Percentiles rank a stretch among this genome's conserved stretches.
Conservation (phyloP, 768 basidiomycete species). For the Albatrellus ellisii region DNA sequence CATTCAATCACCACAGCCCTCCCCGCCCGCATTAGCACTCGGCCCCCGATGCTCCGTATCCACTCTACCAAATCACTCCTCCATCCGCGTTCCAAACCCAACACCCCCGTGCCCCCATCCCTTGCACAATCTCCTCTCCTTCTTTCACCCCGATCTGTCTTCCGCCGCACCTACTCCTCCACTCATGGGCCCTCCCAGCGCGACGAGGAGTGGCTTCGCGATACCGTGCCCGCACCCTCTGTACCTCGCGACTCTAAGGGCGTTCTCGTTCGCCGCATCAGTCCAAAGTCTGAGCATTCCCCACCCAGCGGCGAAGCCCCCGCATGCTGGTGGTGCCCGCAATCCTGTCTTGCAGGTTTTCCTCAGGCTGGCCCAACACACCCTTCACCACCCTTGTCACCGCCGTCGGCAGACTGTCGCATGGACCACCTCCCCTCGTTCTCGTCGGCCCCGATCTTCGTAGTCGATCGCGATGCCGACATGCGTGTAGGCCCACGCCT, state of each 20-base stretch:
- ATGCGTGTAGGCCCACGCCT: no score
- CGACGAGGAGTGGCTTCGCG: slow-evolving; percentile 50
- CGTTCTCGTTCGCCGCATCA: background rate
- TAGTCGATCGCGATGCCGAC: no score
- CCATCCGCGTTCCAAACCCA: slow-evolving; percentile 9
- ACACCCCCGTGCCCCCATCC: slow-evolving; percentile 45
- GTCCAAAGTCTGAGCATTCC: no score
- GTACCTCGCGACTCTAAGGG: background rate
- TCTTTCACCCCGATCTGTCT: slow-evolving; percentile 34
- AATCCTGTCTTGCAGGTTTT: no score
- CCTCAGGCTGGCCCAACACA: no score
- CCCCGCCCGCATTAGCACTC: background rate
- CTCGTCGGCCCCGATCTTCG: no score
- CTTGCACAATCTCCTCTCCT: slow-evolving; percentile 43
- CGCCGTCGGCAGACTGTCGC: no score
- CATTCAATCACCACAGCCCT: background rate
- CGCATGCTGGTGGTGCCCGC: no score
- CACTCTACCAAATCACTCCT: slow-evolving; percentile 6
- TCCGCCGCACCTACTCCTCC: slow-evolving; percentile 24
- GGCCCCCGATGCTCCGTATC: slow-evolving; percentile 2
- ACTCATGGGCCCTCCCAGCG: slow-evolving; percentile 31
- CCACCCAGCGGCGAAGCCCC: no score
- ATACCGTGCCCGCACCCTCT: slow-evolving; percentile 36
- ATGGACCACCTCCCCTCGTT: no score
- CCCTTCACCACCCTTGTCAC: no score